Percentiles rank a stretch among this genome's conserved stretches.
Conservation (phyloP, 441 rosid genomes). For the Populus hybrid region DNA sequence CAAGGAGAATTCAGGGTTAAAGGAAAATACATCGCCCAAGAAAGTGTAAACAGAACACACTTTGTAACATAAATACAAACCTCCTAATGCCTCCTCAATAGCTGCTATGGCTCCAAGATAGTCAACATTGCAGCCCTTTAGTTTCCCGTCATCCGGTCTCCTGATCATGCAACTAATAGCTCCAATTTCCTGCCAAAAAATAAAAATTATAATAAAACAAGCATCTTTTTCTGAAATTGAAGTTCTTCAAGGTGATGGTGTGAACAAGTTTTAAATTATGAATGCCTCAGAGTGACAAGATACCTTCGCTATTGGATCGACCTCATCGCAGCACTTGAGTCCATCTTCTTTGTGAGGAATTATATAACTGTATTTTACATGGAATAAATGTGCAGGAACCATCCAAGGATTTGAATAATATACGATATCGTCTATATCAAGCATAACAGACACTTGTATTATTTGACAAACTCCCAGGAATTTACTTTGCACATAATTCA, state of each 20-base stretch:
- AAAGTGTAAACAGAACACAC: background rate
- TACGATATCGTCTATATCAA: background rate
- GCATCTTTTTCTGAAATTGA: background rate
- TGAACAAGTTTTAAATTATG: background rate
- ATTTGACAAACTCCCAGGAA: too few relatives aligned
- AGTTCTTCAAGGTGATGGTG: background rate
- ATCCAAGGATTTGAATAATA: slow-evolving; percentile 3
- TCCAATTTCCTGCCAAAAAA: slow-evolving; percentile 55
- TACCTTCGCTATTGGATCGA: slow-evolving; percentile 66
- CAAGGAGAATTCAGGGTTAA: background rate
- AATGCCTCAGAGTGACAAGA: background rate
- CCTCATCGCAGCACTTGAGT: slow-evolving; percentile 54
- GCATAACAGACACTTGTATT: background rate
- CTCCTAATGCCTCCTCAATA: slow-evolving; percentile 58
- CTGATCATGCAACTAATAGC: slow-evolving; percentile 52
- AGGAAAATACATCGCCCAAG: slow-evolving; percentile 8
- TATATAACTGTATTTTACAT: slow-evolving; percentile 35
- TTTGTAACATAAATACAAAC: slow-evolving; percentile 16
- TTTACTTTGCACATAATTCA: too few relatives aligned
- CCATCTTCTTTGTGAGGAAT: slow-evolving; percentile 70
- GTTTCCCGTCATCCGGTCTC: slow-evolving; percentile 44
- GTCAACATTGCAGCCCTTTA: slow-evolving; percentile 55
- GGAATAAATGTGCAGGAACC: background rate
- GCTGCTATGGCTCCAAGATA: slow-evolving; percentile 63
- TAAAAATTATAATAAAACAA: slow-evolving; percentile 15